Conservation (phyloP, 176 grass and related monocot species). For the Carex littledalei region DNA sequence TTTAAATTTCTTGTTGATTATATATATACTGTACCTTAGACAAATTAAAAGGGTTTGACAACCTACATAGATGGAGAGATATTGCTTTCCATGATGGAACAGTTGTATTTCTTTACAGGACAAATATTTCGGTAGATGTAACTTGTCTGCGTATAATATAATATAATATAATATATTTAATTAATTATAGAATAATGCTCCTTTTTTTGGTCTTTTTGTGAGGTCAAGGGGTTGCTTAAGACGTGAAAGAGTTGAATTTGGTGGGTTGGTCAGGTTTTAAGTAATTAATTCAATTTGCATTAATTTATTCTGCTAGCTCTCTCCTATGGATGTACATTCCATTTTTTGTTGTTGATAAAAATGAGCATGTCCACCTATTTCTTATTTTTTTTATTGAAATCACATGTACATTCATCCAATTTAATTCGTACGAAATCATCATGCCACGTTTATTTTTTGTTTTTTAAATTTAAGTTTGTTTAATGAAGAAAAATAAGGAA, state of each 20-base stretch:
- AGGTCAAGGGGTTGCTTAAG: background rate
- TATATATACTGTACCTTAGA: background rate
- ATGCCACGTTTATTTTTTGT: no score
- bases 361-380: no score
- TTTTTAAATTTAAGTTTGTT: no score
- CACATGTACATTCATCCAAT: no score
- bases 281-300: background rate
- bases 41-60: background rate
- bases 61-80: background rate
- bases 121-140: constrained; percentile 10
- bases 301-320: background rate
- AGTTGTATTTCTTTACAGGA: background rate
- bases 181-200: background rate
- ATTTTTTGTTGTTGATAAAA: no score
- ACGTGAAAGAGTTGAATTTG: background rate
- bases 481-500: no score
- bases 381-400: no score
- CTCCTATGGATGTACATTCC: no score
- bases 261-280: background rate
- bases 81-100: background rate
- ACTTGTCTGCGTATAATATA: background rate
- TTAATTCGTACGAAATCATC: no score
- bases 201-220: background rate
- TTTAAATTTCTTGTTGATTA: background rate
- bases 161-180: background rate